Conservation (phyloP, 257 asterid species). For the Linderniella brevidens region DNA sequence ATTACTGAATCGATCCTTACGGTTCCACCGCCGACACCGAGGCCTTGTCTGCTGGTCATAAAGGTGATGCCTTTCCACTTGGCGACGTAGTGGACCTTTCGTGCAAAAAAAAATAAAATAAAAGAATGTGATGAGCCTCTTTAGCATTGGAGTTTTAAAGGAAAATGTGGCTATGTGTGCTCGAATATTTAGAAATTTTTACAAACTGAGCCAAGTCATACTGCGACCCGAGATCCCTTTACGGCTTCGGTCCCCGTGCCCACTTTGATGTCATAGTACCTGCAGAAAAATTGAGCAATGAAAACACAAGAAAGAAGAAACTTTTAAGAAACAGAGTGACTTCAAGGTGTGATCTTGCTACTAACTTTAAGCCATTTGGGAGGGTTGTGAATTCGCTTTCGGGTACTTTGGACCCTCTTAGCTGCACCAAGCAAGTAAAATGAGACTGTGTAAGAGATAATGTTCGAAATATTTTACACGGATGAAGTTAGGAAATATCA, state of each 20-base stretch:
- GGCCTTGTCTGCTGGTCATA: slow-evolving; percentile 91
- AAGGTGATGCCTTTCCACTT: slow-evolving; percentile 85
- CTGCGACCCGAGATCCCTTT: slow-evolving; percentile 99
- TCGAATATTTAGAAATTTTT: background rate
- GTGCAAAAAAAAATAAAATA: background rate
- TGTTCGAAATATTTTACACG: background rate
- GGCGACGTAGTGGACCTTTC: slow-evolving; percentile 92
- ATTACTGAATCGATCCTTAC: slow-evolving; percentile 8
- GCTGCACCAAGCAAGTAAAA: slow-evolving; percentile 41
- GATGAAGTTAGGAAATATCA: background rate
- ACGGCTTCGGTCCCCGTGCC: slow-evolving; percentile 78
- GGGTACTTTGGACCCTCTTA: slow-evolving; percentile 77
- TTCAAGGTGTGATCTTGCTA: slow-evolving; percentile 3
- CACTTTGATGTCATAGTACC: slow-evolving; percentile 88
- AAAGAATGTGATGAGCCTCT: background rate
- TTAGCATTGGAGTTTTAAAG: background rate
- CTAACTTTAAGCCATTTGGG: slow-evolving; percentile 91
- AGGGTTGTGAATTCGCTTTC: slow-evolving; percentile 72
- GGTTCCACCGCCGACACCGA: slow-evolving; percentile 93
- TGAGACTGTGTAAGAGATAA: slow-evolving; percentile 1
- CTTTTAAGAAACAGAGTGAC: background rate
- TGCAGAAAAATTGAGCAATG: slow-evolving; percentile 14
- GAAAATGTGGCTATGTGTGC: background rate
- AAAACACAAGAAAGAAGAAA: slow-evolving; percentile 2
- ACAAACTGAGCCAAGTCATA: slow-evolving; percentile 21